Evolutionary conservation across 2,329 filamentous ascomycete genomes (phyloP), one percentile per base, ranked within the genome.

Genomic region (Ophiostoma populinum): DNA sequence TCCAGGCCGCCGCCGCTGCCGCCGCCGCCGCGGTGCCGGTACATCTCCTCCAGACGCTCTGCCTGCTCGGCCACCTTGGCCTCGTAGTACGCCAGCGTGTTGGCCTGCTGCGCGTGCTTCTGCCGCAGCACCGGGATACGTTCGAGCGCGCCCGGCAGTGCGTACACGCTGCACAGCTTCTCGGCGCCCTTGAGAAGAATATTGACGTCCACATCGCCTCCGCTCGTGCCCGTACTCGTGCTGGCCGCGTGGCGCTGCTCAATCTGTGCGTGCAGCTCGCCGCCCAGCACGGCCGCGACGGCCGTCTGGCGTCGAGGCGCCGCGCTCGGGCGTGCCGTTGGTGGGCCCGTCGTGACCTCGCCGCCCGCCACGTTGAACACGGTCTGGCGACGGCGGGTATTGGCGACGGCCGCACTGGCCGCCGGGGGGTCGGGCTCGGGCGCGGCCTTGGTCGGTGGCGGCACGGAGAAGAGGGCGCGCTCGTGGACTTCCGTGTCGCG

Each of bases 401-500:
- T 18, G 10, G 16, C 28, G 9, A 12, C 12, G 11, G 28, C 28
- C 1, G 40, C 45, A 3, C 19, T 16, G 17, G 24, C 12, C 4
- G 18, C 67, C 6, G 27, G 11, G 5, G 20, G 13, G 7, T 28
- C 18, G 2, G 29, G 10, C 19, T 17, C 17, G 10, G 24, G 27
- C 6, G 29, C 18, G 7, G 33, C 8, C 18, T 49, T 55, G 34
- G 48, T 59, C 26, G 80, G 71, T 0, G 80, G 74, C 1, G 87
- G 85, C 1, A 93, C 76, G 24, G 87, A 92, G 61, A 95, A 98
- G 13, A 98, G 72, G 6, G 87, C 87, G 49, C 86, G 79, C 55
- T 98, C 90, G 58, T 95, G 87, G 16, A 79, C 61, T 56, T 98
- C 90, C 4, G 87, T 94, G 54, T 98, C 90, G 41, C 90, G 80